Evolutionary conservation across 164 flowering plant genomes (phyloP).

Genomic region (Kingdonia uniflora): DNA sequence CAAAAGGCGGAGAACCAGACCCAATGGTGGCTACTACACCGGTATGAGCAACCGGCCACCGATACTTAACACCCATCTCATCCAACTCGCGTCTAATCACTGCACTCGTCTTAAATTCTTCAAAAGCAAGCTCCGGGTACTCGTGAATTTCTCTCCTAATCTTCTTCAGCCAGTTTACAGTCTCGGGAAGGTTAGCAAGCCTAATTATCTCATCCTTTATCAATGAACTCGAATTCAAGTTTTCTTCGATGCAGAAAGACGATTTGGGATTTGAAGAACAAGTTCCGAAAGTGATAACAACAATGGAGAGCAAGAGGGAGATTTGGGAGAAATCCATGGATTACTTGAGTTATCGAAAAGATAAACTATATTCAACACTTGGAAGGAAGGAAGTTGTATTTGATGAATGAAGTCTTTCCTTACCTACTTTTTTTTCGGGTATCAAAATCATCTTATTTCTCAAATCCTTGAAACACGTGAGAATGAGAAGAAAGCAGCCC

Average conservation of each 20-base stretch:
- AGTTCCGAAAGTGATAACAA: neutral
- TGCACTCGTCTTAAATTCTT: neutral
- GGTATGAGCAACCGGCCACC: neutral
- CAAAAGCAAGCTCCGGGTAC: neutral
- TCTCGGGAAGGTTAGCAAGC: slow-evolving; percentile 25
- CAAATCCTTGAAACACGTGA: no score
- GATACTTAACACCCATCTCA: neutral
- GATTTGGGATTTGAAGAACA: slow-evolving; percentile 4
- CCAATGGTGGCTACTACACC: neutral
- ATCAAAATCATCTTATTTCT: no score
- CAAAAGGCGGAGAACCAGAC: neutral
- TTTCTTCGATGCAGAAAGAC: neutral
- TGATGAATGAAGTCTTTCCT: no score
- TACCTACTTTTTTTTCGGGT: no score
- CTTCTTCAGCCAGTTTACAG: slow-evolving; percentile 39
- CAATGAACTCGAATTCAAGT: slow-evolving; percentile 7
- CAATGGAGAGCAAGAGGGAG: slow-evolving; percentile 5
- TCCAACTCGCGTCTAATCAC: neutral
- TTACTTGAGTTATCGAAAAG: neutral
- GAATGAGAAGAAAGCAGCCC: no score
- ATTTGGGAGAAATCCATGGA: slow-evolving; percentile 14
- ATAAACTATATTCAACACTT: neutral
- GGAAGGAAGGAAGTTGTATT: no score
- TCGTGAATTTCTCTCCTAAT: slow-evolving; percentile 42
- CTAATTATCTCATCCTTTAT: slow-evolving; percentile 19